A percentile compares a stretch with the other conserved stretches of the same genome.
Evolutionary conservation across 306 rosid species (phyloP).

Genomic region (Spatholobus suberectus): DNA sequence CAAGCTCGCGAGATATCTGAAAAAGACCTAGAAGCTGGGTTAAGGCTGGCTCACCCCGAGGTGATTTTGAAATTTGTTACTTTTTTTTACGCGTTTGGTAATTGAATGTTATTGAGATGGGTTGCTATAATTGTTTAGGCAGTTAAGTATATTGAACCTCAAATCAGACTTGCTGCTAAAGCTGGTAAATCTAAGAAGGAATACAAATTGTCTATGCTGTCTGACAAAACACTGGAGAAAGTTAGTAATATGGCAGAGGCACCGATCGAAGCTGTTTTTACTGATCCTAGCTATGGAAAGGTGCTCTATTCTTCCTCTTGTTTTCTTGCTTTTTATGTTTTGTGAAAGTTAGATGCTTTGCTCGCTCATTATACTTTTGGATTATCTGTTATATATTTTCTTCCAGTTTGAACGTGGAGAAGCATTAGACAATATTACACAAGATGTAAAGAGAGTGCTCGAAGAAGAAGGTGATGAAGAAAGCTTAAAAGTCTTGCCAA

Average conservation of each 20-base stretch:
- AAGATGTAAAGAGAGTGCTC: conserved; percentile 77
- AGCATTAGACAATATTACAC: conserved; percentile 83
- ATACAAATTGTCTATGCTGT: conserved; percentile 86
- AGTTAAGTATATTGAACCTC: conserved; percentile 92
- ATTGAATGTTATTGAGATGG: conserved; percentile 44
- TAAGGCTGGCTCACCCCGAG: conserved; percentile 94
- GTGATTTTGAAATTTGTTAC: conserved; percentile 54
- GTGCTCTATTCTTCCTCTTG: conserved; percentile 44
- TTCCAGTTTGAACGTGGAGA: conserved; percentile 94
- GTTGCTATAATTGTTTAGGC: conserved; percentile 62
- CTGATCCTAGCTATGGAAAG: conserved; percentile 95
- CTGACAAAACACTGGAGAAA: conserved; percentile 81
- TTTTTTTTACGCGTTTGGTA: background rate
- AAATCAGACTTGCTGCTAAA: conserved; percentile 87
- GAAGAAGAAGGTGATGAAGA: conserved; percentile 94
- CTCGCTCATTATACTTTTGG: conserved; percentile 5
- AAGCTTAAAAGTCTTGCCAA: conserved; percentile 76
- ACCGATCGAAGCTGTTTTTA: conserved; percentile 84
- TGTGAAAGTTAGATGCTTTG: background rate
- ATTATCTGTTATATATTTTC: conserved; percentile 29
- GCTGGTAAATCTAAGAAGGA: conserved; percentile 87
- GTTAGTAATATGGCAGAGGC: conserved; percentile 73
- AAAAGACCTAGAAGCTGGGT: conserved; percentile 86
- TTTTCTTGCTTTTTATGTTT: conserved; percentile 19
- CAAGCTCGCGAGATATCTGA: conserved; percentile 96